Percentiles rank a stretch among this genome's conserved stretches.
Evolutionary conservation across 1,139 yeast genomes (phyloP).

Genomic region (Geotrichum bryndzae): DNA sequence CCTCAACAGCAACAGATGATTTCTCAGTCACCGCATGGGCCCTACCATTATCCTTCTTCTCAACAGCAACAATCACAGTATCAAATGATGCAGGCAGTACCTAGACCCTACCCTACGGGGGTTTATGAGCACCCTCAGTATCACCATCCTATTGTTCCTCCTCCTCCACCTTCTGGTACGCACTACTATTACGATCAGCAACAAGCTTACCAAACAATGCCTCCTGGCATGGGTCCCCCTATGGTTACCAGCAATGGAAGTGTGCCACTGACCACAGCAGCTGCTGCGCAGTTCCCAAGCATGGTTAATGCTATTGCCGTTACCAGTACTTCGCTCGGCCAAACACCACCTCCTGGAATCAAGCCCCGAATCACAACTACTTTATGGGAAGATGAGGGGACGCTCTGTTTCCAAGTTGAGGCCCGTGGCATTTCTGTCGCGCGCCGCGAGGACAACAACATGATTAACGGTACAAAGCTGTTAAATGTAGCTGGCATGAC

Average conservation of each 20-base stretch:
- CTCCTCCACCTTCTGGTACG: constrained; percentile 1
- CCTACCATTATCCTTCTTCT: constrained; percentile 10
- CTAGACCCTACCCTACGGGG: constrained; percentile 11
- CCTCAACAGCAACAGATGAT: constrained; percentile 11
- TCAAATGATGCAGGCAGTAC: constrained; percentile 13
- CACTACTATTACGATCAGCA: background rate
- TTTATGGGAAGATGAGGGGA: constrained; percentile 95
- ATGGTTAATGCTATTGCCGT: constrained; percentile 27
- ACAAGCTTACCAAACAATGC: background rate
- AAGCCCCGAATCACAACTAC: constrained; percentile 90
- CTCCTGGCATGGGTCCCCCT: background rate
- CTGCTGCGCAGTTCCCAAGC: constrained; percentile 33
- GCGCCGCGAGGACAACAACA: constrained; percentile 48
- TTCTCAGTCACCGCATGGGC: constrained; percentile 19
- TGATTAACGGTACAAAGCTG: constrained; percentile 51
- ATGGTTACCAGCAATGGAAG: background rate
- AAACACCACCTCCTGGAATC: constrained; percentile 43
- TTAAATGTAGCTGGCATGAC: constrained; percentile 54
- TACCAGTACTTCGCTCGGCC: constrained; percentile 27
- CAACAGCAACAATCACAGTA: constrained; percentile 12
- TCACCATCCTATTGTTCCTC: background rate
- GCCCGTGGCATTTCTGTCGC: constrained; percentile 44
- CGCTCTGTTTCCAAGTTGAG: constrained; percentile 74
- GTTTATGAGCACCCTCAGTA: constrained; percentile 8
- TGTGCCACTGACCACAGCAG: constrained; percentile 16